Base-by-base conservation (phyloP, 202 grass and related monocot species). In the Digitaria exilis region DNA sequence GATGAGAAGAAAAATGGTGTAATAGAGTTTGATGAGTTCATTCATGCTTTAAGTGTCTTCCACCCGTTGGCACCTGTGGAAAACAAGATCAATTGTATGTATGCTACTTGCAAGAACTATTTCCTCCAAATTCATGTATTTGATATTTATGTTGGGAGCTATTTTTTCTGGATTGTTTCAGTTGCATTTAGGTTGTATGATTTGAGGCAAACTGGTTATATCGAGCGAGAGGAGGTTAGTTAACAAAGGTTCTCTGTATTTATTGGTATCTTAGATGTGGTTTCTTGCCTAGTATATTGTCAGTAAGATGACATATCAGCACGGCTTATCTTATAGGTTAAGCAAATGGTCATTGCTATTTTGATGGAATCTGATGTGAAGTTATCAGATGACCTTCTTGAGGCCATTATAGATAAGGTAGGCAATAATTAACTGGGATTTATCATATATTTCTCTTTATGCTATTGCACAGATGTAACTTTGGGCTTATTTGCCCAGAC, bases 1-100 rank as follows among this genome's bases (percentile, higher is more conserved):
- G 92, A 97, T 89, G 95, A 97, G 66, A 97, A 93, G 79, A 97
- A 90, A 91, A 89, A 89, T 86, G 95, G 92, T 32, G 92, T 93
- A 18, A 93, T 97, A 58, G 92, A 91, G 29, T 97, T 97, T 84
- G 92, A 94, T 32, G 95, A 97, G 75, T 97, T 97, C 73, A 89
- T 97, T 69, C 95, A 94, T 84, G 82, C 92, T 51, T 90, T 97
- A 3, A 87, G 85, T 73, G 82, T 97, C 70, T 97, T 97, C 73
- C 95, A 97, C 87, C 95, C 95, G 48, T 86, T 51, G 44, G 79
- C 95, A 78, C 90, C 88, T 59, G 37, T 88, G 9, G 95, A 93
- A 72, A 86, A 91, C 59, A 97, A 97, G 91, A 97, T 94, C 32
- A 73, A 86, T 14, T 97, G 95, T 97, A 93, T 84, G 90, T 66